Evolutionary conservation across 306 rosid species (phyloP).

Genomic region (apple (Malus domestica)): DNA sequence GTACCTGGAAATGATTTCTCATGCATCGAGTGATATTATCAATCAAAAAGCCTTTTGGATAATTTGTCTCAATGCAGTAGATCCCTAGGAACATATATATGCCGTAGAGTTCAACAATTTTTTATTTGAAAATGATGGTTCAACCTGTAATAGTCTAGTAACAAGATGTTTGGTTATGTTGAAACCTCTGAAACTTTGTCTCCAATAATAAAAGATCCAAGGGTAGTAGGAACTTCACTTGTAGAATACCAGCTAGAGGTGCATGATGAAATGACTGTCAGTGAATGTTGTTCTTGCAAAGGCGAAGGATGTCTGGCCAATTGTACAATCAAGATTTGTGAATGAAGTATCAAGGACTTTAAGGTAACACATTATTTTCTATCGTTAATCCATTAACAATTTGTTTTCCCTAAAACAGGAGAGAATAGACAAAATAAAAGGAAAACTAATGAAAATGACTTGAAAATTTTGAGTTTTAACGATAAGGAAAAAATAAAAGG

Average conservation of each 20-base stretch:
- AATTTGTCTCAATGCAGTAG: slow-evolving; percentile 54
- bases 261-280: background rate
- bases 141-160: slow-evolving; percentile 9
- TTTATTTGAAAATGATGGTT: slow-evolving; percentile 13
- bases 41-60: slow-evolving; percentile 54
- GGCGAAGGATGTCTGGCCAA: slow-evolving; percentile 55
- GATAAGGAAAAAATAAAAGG: too few species aligned
- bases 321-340: slow-evolving; percentile 40
- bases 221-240: too few species aligned
- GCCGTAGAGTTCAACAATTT: slow-evolving; percentile 14
- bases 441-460: too few species aligned
- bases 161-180: slow-evolving; percentile 16
- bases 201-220: too few species aligned
- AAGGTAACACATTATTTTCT: slow-evolving; percentile 39
- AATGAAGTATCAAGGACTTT: slow-evolving; percentile 46
- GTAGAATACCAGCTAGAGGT: too few species aligned
- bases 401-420: too few species aligned
- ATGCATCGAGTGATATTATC: slow-evolving; percentile 60
- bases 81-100: slow-evolving; percentile 21
- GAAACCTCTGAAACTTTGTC: too few species aligned
- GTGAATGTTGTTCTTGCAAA: slow-evolving; percentile 41
- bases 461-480: too few species aligned
- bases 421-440: too few species aligned
- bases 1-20: slow-evolving; percentile 34
- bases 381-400: background rate